Percentiles rank a stretch among this genome's conserved stretches.
Conservation (phyloP, 257 asterid genomes). For the Solanum peruvianum region DNA sequence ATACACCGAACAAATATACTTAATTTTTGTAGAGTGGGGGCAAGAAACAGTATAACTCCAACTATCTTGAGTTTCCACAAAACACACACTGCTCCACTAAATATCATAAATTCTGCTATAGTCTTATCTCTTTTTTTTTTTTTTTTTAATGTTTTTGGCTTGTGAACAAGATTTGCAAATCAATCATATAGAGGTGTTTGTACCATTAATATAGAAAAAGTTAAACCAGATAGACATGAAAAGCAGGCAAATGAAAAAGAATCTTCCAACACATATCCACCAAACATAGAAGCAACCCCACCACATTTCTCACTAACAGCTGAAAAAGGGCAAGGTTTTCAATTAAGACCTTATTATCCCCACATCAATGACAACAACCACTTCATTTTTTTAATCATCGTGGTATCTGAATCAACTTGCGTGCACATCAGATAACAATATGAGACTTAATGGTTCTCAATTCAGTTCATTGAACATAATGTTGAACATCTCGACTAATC, state of each 20-base stretch:
- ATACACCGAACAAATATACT: not conserved
- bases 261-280: conserved; percentile 13
- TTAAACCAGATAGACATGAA: not conserved
- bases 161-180: not conserved
- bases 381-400: not conserved
- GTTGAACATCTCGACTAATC: not conserved
- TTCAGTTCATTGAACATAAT: too few species aligned
- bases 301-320: conserved; percentile 3
- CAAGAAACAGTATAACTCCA: not conserved
- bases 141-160: not conserved
- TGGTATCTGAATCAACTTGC: rapidly evolving
- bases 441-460: not conserved
- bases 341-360: not conserved
- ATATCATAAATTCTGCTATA: not conserved
- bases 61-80: not conserved
- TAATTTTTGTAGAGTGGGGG: not conserved
- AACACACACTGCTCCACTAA: not conserved
- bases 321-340: not conserved
- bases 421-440: not conserved
- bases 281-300: conserved; percentile 9
- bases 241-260: conserved; percentile 1
- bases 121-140: not conserved
- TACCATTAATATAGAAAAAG: not conserved
- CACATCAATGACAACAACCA: not conserved
- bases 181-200: not conserved